Base-by-base conservation (phyloP, 371 early-diverging fungal species). In the Nosema granulosis region DNA sequence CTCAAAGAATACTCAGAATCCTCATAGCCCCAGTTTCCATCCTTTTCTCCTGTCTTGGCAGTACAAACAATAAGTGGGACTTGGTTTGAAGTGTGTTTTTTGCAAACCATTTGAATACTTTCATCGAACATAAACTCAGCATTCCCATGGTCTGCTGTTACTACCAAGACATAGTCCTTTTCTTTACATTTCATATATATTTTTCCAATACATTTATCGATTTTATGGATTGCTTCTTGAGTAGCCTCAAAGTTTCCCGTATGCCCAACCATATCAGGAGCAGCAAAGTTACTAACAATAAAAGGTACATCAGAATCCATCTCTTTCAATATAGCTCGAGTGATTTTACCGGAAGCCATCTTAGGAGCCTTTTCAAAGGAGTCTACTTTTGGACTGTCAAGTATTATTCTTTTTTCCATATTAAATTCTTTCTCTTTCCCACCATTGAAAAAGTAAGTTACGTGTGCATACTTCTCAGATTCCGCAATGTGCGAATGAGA, bases 401-500 rank as follows among this genome's bases (percentile, higher is more conserved):
- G 88, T 86, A 97, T 82, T 75, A 89, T 90, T 75, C 96, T 92
- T 57, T 91, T 89, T 87, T 97, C 97, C 62, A 85, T 84, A 34
- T 84, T 72, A 85, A 91, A 94, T 82, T 91, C 90, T 52, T 90
- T 89, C 85, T 95, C 96, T 32, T 89, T 87, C 52, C 96, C 96
- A 69, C 99, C 99, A 87, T 97, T 96, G 88, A 97, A 97, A 91
- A 99, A 99, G 90, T 96, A 99, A 63, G 99, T 99, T 43, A 99
- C 98, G 86, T 99, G 99, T 24, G 99, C 97, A 85, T 94, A 95
- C 88, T 99, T 99, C 84, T 99, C 99, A 11, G 97, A 96, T 87
- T 99, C 99, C 75, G 90, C 84, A 76, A 96, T 88, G 85, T 95
- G 95, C 85, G 90, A 88, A 87, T 99, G 99, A 24, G 89, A 87